These are phyloP conservation scores for Polysphondylium violaceum DNA, from an alignment of 78 protist genomes.

Conservation along the genomic window DNA sequence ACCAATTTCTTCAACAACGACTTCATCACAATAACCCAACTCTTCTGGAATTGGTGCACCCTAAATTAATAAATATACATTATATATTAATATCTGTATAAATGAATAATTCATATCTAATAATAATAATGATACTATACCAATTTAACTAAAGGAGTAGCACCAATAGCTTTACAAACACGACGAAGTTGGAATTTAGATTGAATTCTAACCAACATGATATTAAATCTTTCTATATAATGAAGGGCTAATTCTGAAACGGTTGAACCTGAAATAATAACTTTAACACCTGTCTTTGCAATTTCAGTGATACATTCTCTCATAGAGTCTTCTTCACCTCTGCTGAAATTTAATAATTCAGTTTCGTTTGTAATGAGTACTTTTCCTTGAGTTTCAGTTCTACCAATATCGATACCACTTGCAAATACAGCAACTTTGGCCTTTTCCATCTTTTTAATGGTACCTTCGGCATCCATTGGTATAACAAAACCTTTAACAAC, in stretches of 20 bases:
- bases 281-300: constrained; percentile 95
- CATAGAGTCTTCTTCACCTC: constrained; percentile 93
- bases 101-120: constrained; percentile 16
- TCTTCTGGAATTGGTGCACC: constrained; percentile 97
- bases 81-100: constrained; percentile 22
- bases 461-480: constrained; percentile 87
- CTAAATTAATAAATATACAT: too few relatives aligned
- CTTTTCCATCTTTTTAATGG: constrained; percentile 82
- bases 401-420: constrained; percentile 91
- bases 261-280: constrained; percentile 91
- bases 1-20: constrained; percentile 86
- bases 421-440: constrained; percentile 97
- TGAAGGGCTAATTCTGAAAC: constrained; percentile 98
- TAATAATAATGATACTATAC: too few relatives aligned
- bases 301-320: constrained; percentile 88
- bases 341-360: constrained; percentile 90
- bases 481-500: constrained; percentile 96
- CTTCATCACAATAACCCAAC: constrained; percentile 91
- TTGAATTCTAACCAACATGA: constrained; percentile 92
- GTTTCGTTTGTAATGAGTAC: constrained; percentile 95
- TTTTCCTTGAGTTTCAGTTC: constrained; percentile 98
- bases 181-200: constrained; percentile 98
- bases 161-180: constrained; percentile 94
- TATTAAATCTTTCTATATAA: constrained; percentile 90
- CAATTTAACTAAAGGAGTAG: constrained; percentile 93